Base-by-base conservation (phyloP, 306 rosid species). In the Morella rubra region DNA sequence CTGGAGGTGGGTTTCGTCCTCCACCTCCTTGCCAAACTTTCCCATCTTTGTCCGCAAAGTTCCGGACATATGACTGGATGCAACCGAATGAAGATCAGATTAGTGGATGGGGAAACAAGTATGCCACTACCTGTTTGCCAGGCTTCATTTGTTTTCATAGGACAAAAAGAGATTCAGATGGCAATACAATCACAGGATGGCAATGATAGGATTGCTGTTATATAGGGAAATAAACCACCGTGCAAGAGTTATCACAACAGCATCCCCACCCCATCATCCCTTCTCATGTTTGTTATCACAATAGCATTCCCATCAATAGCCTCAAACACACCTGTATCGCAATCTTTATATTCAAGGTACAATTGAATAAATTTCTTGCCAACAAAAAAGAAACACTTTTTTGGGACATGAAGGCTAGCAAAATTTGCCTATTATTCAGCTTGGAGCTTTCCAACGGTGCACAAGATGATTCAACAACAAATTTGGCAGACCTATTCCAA, bases 21-120 rank as follows among this genome's bases (percentile, higher is more conserved):
- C 99, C 99, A 50, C 99, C 99, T 67, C 99, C 99, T 73, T 81
- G 97, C 98, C 97, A 96, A 58, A 96, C 98, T 81, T 93, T 96
- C 73, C 99, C 98, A 20, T 96, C 99, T 73, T 96, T 91, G 86
- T 96, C 99, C 1, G 88, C 72, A n/a, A 96, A 96, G 84, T 65
- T 93, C 87, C 88, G 85, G 70, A 83, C 40, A 77, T 92, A 96
- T 64, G 93, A 93, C 99, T 96, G 92, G 61, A 78, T 49, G 60
- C 62, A 72, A 62, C 44, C 75, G 53, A 60, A 78, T 74, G 47
- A 77, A 72, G 73, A 71, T 76, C 73, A 87, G 58, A 74, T 24
- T 13, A 46, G 49, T 40, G 18, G 9, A 1, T 41, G 15, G 8
- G 61, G 51, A 67, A 82, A 82, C 77, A 77, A 76, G 65, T n/a